Percentiles rank a stretch among this genome's conserved stretches.
Evolutionary conservation across 202 grass and related monocot genomes (phyloP).

Genomic region (Brachypodium distachyon): DNA sequence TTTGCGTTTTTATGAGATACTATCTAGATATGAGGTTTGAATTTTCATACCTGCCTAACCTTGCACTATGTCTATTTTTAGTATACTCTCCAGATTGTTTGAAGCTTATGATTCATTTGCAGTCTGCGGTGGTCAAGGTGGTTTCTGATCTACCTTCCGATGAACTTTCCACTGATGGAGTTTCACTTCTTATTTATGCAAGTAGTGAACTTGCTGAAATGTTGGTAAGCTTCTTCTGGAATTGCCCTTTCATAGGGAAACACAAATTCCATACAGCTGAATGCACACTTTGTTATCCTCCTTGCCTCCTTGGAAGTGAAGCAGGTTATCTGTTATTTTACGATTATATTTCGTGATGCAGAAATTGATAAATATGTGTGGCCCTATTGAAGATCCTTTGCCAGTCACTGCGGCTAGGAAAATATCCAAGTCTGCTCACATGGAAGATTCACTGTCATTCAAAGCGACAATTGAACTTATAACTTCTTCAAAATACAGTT

Average conservation of each 20-base stretch:
- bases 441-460: conserved; percentile 79
- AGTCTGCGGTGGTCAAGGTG: conserved; percentile 72
- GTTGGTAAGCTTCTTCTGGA: conserved; percentile 41
- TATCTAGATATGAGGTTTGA: conserved; percentile 83
- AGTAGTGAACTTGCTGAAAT: conserved; percentile 81
- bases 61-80: conserved; percentile 2
- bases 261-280: neutral
- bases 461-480: conserved; percentile 65
- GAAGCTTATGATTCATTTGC: conserved; percentile 44
- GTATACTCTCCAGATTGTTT: conserved; percentile 1
- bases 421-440: conserved; percentile 48
- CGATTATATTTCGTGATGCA: conserved; percentile 41
- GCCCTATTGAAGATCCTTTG: conserved; percentile 78
- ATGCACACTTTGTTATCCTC: conserved; percentile 5
- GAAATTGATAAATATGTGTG: conserved; percentile 74
- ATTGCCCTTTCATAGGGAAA: neutral
- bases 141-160: conserved; percentile 39
- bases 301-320: conserved; percentile 14
- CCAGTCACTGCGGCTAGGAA: conserved; percentile 43
- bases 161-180: conserved; percentile 46
- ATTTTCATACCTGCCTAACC: neutral
- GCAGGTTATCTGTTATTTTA: neutral
- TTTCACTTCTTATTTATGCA: conserved; percentile 48
- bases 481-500: conserved; percentile 67
- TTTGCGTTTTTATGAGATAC: conserved; percentile 82